Conservation (phyloP, 495 filamentous ascomycete species). For the Darksidea phi region DNA sequence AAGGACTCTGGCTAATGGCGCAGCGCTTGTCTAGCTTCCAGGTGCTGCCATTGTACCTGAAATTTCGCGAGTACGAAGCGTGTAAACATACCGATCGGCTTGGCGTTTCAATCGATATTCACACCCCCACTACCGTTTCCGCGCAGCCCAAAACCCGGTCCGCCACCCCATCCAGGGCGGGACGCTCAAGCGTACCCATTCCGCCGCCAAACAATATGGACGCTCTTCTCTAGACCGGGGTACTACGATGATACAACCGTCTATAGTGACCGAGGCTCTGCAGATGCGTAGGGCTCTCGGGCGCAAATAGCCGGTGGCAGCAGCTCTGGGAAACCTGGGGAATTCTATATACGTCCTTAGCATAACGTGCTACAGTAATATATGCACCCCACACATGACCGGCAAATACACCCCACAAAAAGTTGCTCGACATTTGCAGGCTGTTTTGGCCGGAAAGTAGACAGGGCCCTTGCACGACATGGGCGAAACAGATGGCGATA, state of each 20-base stretch:
- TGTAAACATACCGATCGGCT: neutral
- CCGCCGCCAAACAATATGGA: no score
- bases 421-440: neutral
- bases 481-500: slow-evolving; percentile 1
- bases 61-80: no score
- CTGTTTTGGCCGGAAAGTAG: slow-evolving; percentile 6
- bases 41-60: no score
- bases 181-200: no score
- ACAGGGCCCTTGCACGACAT: neutral
- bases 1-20: neutral
- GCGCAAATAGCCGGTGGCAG: slow-evolving; percentile 25
- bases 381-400: slow-evolving; percentile 25
- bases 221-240: no score
- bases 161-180: neutral
- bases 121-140: neutral
- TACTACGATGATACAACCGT: no score
- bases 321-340: slow-evolving; percentile 1
- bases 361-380: neutral
- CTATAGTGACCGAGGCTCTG: neutral
- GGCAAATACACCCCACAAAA: slow-evolving; percentile 19
- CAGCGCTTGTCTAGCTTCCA: neutral
- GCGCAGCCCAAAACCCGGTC: neutral
- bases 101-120: neutral
- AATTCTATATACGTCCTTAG: neutral
- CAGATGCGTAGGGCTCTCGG: neutral